These are phyloP conservation scores for Blastomyces parvus DNA, from an alignment of 2,329 filamentous ascomycete genomes.

Conservation along the genomic window DNA sequence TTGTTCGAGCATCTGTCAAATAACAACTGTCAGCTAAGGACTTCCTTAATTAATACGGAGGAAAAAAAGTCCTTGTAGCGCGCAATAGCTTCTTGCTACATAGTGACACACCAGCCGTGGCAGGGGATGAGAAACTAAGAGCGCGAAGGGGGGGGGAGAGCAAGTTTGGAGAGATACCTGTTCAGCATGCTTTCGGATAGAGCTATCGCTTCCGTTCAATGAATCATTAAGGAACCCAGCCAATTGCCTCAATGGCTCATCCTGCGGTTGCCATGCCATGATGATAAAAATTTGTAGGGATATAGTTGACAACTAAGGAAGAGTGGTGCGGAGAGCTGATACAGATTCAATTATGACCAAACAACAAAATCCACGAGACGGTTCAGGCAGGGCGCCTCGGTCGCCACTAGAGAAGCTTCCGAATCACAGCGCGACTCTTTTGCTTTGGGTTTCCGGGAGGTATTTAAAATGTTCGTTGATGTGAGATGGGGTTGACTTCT, in stretches of 20 bases:
- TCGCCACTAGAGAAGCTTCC: not conserved
- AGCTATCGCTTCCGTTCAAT: constrained; percentile 70
- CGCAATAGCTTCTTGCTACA: not conserved
- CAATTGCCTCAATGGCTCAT: constrained; percentile 80
- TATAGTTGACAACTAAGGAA: not conserved
- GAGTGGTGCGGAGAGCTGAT: not conserved
- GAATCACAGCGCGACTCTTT: not conserved
- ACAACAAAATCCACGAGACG: not conserved
- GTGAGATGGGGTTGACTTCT: not conserved
- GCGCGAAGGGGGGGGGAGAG: constrained; percentile 17
- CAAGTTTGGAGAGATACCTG: constrained; percentile 49
- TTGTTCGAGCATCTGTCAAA: constrained; percentile 73
- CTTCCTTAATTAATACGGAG: not conserved
- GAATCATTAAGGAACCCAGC: constrained; percentile 85
- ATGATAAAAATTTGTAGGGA: constrained; percentile 17
- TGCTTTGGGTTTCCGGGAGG: not conserved
- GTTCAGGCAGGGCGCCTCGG: not conserved
- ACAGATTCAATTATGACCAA: not conserved
- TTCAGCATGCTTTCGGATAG: constrained; percentile 81
- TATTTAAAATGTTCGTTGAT: constrained; percentile 3
- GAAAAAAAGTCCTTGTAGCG: not conserved
- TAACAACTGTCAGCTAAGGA: not conserved
- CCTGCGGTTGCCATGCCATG: constrained; percentile 90
- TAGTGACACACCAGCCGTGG: not conserved
- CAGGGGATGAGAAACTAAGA: not conserved